Percentiles rank a stretch among this genome's conserved stretches.
These are phyloP conservation scores for Heterococcus sp. DNA, from an alignment of 108 stramenopile genomes.

Conservation along the genomic window DNA sequence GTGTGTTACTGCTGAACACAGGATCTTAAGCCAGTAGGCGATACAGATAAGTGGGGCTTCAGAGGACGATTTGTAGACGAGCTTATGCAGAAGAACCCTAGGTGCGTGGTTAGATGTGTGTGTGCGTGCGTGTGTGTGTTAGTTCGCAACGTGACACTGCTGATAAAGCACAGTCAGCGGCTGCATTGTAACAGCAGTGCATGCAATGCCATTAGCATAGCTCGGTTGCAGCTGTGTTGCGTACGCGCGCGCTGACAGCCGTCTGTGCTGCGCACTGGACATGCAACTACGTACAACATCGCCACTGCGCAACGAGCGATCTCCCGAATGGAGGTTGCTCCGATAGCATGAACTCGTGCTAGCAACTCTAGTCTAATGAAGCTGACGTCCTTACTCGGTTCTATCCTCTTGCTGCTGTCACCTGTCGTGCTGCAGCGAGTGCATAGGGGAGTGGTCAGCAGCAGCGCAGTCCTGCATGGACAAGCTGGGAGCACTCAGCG, in stretches of 20 bases:
- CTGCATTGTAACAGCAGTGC: background rate
- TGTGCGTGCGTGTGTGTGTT: too few species aligned
- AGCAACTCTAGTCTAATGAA: too few species aligned
- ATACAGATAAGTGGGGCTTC: constrained; percentile 28
- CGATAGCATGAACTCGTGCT: too few species aligned
- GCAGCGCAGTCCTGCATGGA: background rate
- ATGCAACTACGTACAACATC: too few species aligned
- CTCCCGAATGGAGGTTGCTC: too few species aligned
- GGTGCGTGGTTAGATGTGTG: background rate
- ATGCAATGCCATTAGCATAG: background rate
- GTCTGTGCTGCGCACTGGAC: too few species aligned
- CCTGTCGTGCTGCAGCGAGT: background rate
- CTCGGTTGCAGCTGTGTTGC: too few species aligned
- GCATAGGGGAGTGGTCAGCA: background rate
- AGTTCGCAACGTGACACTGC: background rate
- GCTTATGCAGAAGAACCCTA: background rate
- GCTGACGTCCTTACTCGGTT: too few species aligned
- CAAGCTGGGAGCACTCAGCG: background rate
- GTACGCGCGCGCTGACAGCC: too few species aligned
- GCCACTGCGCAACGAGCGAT: too few species aligned
- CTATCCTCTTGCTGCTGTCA: too few species aligned
- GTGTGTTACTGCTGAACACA: too few species aligned
- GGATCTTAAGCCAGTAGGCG: constrained; percentile 19
- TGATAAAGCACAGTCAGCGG: background rate
- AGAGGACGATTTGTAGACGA: constrained; percentile 15